phyloP scores from a whole-genome alignment of 306 rosid species.

The Medicago ruthenica region DNA sequence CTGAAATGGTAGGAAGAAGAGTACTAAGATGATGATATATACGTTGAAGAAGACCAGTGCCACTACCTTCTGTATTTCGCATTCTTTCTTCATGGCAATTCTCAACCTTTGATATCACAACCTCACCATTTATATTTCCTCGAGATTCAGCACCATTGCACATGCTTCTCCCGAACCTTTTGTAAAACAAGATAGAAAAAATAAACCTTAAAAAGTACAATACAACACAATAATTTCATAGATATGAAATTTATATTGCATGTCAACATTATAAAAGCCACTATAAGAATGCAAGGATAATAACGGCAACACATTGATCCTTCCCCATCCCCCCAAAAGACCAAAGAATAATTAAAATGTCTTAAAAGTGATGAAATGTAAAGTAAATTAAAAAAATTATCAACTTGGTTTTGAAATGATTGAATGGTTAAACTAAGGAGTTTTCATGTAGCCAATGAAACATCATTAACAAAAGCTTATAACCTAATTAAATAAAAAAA shows the following conservation, averaged over 20 bases:
- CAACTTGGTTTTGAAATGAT: slow-evolving; percentile 41
- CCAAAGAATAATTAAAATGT: not conserved
- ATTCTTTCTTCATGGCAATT: slow-evolving; percentile 53
- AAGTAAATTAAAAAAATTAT: not conserved
- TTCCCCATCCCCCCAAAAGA: slow-evolving; percentile 28
- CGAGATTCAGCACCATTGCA: slow-evolving; percentile 77
- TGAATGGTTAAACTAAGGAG: slow-evolving; percentile 35
- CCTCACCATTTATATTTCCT: slow-evolving; percentile 65
- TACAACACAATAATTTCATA: slow-evolving; percentile 12
- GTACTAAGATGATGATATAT: slow-evolving; percentile 38
- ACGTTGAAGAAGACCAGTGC: slow-evolving; percentile 46
- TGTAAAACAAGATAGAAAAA: slow-evolving; percentile 30
- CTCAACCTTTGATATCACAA: slow-evolving; percentile 48
- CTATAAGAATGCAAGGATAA: not conserved
- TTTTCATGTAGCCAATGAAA: not conserved
- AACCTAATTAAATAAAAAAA: no score
- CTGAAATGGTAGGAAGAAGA: slow-evolving; percentile 53
- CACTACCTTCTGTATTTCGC: slow-evolving; percentile 47
- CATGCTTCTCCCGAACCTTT: slow-evolving; percentile 57
- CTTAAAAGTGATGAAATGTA: slow-evolving; percentile 42
- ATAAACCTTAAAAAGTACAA: slow-evolving; percentile 23
- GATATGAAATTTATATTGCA: slow-evolving; percentile 1
- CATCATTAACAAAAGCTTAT: not conserved
- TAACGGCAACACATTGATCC: slow-evolving; percentile 23
- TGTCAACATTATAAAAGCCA: slow-evolving; percentile 16